A percentile compares a stretch with the other conserved stretches of the same genome.
These are phyloP conservation scores for Rhododendron ferrugineum DNA, from an alignment of 148 eudicot genomes.

Conservation along the genomic window DNA sequence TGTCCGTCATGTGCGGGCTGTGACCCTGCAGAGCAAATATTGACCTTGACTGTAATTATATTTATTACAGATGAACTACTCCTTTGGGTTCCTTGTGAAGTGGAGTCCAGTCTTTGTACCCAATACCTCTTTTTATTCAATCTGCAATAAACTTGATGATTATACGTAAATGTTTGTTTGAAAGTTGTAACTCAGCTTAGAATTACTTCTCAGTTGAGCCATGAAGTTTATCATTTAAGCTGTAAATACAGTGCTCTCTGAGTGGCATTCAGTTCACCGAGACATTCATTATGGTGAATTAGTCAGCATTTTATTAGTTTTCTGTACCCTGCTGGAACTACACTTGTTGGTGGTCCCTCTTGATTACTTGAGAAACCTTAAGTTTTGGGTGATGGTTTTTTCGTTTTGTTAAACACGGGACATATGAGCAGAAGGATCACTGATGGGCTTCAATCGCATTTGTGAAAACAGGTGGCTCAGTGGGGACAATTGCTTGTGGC, in stretches of 20 bases:
- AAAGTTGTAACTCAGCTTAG: background rate
- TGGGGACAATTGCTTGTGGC: conserved; percentile 67
- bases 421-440: background rate
- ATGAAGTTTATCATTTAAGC: background rate
- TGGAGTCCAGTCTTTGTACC: background rate
- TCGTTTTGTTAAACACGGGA: background rate
- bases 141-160: background rate
- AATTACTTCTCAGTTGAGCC: background rate
- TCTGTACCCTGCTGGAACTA: background rate
- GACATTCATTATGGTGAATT: background rate
- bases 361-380: background rate
- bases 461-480: conserved; percentile 50
- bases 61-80: background rate
- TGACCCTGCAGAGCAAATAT: background rate
- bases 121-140: background rate
- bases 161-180: background rate
- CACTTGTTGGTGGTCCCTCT: background rate
- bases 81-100: background rate
- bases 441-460: background rate
- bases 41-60: background rate
- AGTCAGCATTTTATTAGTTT: background rate
- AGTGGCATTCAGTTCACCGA: background rate
- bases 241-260: background rate
- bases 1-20: background rate
- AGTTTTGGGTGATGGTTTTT: background rate